Evolutionary conservation across 768 basidiomycete genomes (phyloP).

Genomic region (Terana coerulea): DNA sequence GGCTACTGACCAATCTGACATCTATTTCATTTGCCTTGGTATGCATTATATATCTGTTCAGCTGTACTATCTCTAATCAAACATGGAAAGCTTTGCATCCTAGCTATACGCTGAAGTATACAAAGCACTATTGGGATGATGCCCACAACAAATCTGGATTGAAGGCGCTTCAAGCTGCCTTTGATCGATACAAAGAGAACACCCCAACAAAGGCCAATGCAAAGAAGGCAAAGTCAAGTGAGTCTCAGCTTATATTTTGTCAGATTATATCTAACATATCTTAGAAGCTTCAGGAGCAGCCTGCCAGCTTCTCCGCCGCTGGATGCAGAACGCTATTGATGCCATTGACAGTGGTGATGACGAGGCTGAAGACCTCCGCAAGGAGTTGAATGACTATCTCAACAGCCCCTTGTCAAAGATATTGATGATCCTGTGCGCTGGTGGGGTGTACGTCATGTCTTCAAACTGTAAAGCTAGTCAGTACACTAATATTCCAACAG

Average conservation of each 20-base stretch:
- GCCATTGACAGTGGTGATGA: neutral
- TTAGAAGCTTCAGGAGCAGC: neutral
- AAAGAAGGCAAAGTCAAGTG: neutral
- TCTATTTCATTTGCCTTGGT: constrained; percentile 4
- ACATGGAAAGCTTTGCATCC: neutral
- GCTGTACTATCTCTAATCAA: neutral
- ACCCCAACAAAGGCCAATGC: neutral
- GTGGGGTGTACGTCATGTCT: constrained; percentile 1
- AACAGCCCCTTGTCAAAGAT: neutral
- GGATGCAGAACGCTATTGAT: too few relatives aligned
- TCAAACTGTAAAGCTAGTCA: neutral
- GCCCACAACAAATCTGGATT: neutral
- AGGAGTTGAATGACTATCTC: neutral
- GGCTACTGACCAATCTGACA: neutral
- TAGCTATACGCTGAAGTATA: neutral
- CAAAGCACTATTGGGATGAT: neutral
- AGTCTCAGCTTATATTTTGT: neutral
- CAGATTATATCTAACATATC: neutral
- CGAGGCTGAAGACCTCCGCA: neutral
- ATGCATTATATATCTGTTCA: neutral
- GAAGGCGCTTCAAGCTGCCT: neutral
- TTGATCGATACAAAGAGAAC: neutral
- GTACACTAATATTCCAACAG: neutral
- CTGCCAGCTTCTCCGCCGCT: neutral
- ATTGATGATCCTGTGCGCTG: neutral